Evolutionary conservation across 768 basidiomycete species (phyloP), one percentile per base, ranked within the genome.

Genomic region (Suillus subalutaceus): DNA sequence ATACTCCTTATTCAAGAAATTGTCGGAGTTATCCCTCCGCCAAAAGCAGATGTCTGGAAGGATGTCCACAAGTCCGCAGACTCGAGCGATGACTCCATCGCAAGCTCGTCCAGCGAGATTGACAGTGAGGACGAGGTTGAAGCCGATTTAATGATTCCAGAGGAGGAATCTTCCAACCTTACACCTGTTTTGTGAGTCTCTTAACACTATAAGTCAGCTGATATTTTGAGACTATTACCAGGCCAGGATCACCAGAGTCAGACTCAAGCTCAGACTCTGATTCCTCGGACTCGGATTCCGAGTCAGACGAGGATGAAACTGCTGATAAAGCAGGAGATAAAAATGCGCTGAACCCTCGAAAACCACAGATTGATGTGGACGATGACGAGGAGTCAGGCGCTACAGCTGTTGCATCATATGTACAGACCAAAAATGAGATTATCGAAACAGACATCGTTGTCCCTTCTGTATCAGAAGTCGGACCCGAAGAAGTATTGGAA

Each of bases 81-180:
- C 48, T 67, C 72, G 18, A 75, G 80, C 13, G 84, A 87, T 63
- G 82, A 84, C 71, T 78, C 72, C 18, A 87, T 87, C 63, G 78
- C 81, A 65, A 89, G 88, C 69, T 85, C 88, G 20, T 82, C 81
- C 23, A 73, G 74, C 66, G 86, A 85, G 55, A 77, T 76, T 46
- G 86, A 83, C 64, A 92, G 91, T 67, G 90, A 91, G 72, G 86
- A 87, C 46, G 92, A 92, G 73, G 87, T 92, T 55, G 90, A 89
- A 67, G 89, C 86, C n/a, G 84, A 83, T 66, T 82, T 90, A 37
- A 80, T 83, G 23, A 74, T 72, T 30, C 67, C 79, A 30, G 85
- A 83, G 23, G 81, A 82, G 23, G 83, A 82, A 20, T 73, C 75
- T 12, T 67, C 65, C 53, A 60, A 23, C 32, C 63, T 26, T 44